These are phyloP conservation scores for Fusarium sp. DNA, from an alignment of 2,329 filamentous ascomycete species.

Conservation along the genomic window DNA sequence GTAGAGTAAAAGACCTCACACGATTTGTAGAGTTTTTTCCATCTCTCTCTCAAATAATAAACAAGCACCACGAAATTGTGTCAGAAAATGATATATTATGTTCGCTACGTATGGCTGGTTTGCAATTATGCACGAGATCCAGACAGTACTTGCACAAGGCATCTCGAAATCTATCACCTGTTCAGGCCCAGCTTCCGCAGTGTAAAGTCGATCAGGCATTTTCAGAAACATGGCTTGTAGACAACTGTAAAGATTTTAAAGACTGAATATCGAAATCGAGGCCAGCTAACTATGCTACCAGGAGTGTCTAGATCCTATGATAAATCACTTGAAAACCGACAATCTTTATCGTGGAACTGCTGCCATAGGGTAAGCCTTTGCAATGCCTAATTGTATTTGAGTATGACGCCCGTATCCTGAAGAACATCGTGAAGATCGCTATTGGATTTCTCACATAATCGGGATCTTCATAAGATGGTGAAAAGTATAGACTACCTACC, in stretches of 20 bases:
- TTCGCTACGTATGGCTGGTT: neutral
- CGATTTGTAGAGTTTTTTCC: neutral
- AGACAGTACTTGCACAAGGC: too few relatives aligned
- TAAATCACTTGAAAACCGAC: neutral
- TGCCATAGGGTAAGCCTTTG: neutral
- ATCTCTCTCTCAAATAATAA: neutral
- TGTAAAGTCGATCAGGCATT: neutral
- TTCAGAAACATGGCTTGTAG: neutral
- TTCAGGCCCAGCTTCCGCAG: too few relatives aligned
- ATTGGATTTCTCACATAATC: too few relatives aligned
- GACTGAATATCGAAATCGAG: neutral
- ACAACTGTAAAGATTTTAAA: neutral
- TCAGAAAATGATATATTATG: neutral
- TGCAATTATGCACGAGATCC: neutral
- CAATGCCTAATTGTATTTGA: too few relatives aligned
- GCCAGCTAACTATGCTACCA: too few relatives aligned
- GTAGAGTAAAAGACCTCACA: constrained; percentile 24
- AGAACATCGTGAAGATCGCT: neutral
- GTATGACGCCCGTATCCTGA: neutral
- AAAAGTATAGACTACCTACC: too few relatives aligned
- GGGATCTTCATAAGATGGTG: neutral
- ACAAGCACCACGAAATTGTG: neutral
- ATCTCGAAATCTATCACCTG: too few relatives aligned
- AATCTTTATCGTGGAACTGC: neutral
- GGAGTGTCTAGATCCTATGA: too few relatives aligned